Base-by-base conservation (phyloP, 306 rosid genomes). In the Urtica urens region DNA sequence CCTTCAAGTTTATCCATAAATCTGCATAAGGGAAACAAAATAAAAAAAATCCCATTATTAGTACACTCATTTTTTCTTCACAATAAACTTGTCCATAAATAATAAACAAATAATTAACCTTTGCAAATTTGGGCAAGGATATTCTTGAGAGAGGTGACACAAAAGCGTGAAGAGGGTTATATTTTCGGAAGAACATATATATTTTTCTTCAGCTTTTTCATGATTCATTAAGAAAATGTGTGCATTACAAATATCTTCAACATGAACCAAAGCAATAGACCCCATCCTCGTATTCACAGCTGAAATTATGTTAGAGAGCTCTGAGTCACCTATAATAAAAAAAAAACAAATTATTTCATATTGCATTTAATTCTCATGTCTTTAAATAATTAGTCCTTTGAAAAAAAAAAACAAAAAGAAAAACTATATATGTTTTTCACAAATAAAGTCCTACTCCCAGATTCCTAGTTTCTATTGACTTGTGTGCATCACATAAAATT, bases 201-300 rank as follows among this genome's bases (percentile, higher is more conserved):
- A 88, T 38, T 63, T 22, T 0, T 90, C 95, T 67, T 78, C 56
- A 22, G 90, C 86, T 38, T 68, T 62, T 11, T 65, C 30, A 44
- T 88, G 66, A 56, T 81, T 75, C 95, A 88, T 83, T 20, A 88
- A 62, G 54, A 83, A 78, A n/a, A 84, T 42, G 61, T 88, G 95
- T 31, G 90, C 93, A 28, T 54, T 62, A 71, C 97, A 81, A 57
- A 81, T 68, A 65, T 84, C 97, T 51, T 81, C 88, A 19, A 73
- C 70, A 61, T 88, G 97, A 41, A 72, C 80, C 17, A 81, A 35
- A 38, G 79, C 70, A 42, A 88, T 51, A 22, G 97, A 88, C 11
- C 93, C 87, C 73, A 88, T 78, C 65, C 93, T 54, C 52, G 80
- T 76, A 60, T 84, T 81, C 57, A 88, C 95, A 29, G 78, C 67